These are phyloP conservation scores for Colletotrichum sublineola DNA, from an alignment of 2,329 filamentous ascomycete genomes.

Conservation along the genomic window DNA sequence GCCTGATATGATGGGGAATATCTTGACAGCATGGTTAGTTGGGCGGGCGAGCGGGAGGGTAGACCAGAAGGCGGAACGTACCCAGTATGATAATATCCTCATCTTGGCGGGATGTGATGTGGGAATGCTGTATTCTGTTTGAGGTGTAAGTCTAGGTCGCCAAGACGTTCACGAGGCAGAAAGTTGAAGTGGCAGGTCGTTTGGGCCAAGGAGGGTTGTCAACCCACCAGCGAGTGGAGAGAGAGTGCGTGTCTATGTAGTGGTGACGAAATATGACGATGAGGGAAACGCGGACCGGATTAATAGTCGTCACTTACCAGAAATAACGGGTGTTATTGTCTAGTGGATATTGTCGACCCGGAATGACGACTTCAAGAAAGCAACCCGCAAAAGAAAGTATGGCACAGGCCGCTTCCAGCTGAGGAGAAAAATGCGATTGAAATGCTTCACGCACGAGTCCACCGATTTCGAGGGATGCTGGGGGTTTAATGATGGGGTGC, in stretches of 20 bases:
- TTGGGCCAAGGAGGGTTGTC: background rate
- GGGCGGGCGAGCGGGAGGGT: background rate
- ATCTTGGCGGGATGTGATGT: constrained; percentile 31
- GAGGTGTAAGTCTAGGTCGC: constrained; percentile 3
- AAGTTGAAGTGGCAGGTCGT: background rate
- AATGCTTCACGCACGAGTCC: background rate
- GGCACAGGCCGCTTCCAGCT: background rate
- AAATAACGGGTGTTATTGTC: background rate
- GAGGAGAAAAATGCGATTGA: background rate
- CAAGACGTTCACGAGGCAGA: background rate
- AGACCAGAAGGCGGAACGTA: constrained; percentile 43
- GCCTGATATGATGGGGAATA: constrained; percentile 78
- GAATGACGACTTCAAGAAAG: background rate
- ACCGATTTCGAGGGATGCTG: background rate
- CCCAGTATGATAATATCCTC: constrained; percentile 52
- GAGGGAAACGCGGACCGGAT: constrained; percentile 3
- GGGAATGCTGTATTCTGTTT: constrained; percentile 1
- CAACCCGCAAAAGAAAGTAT: background rate
- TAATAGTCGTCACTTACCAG: constrained; percentile 24
- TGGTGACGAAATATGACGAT: constrained; percentile 30
- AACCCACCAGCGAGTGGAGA: background rate
- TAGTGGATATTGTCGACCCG: background rate
- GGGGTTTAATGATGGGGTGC: constrained; percentile 26
- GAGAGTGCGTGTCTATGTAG: background rate
- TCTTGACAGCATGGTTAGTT: constrained; percentile 52